Conservation (phyloP, 768 basidiomycete genomes). For the Boletus subparvulus region DNA sequence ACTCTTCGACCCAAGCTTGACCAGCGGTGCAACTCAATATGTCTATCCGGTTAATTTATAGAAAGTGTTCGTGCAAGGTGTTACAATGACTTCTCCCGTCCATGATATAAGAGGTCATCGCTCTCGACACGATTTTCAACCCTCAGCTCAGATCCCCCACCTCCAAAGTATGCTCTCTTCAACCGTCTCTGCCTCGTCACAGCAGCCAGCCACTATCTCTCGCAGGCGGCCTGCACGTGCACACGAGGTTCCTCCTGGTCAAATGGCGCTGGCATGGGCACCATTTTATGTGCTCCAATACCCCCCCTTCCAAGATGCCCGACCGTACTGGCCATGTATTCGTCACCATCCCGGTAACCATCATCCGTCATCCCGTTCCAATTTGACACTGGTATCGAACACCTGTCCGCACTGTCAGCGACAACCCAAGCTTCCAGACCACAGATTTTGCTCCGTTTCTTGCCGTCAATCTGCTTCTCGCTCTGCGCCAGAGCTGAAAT, state of each 20-base stretch:
- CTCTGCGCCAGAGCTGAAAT: slow-evolving; percentile 17
- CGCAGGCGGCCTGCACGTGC: not conserved
- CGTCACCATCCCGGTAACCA: not conserved
- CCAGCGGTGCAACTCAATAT: too few species aligned
- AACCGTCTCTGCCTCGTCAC: not conserved
- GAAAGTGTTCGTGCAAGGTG: too few species aligned
- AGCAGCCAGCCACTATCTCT: not conserved
- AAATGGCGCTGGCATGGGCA: not conserved
- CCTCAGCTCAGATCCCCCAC: not conserved
- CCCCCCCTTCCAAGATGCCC: not conserved
- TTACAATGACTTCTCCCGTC: too few species aligned
- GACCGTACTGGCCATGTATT: not conserved
- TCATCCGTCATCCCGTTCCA: not conserved
- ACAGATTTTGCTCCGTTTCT: slow-evolving; percentile 20
- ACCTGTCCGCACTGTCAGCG: slow-evolving; percentile 20
- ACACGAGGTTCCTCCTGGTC: not conserved
- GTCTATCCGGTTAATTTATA: too few species aligned
- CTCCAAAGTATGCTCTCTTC: slow-evolving; percentile 5
- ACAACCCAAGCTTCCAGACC: slow-evolving; percentile 12
- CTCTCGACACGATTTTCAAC: too few species aligned
- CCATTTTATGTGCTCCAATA: not conserved
- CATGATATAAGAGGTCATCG: too few species aligned
- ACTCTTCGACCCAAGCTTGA: too few species aligned
- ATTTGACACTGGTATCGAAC: not conserved
- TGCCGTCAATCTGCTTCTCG: slow-evolving; percentile 13